Evolutionary conservation across 208 protist species (phyloP), one percentile per base, ranked within the genome.

Genomic region (Acanthamoeba sp.): DNA sequence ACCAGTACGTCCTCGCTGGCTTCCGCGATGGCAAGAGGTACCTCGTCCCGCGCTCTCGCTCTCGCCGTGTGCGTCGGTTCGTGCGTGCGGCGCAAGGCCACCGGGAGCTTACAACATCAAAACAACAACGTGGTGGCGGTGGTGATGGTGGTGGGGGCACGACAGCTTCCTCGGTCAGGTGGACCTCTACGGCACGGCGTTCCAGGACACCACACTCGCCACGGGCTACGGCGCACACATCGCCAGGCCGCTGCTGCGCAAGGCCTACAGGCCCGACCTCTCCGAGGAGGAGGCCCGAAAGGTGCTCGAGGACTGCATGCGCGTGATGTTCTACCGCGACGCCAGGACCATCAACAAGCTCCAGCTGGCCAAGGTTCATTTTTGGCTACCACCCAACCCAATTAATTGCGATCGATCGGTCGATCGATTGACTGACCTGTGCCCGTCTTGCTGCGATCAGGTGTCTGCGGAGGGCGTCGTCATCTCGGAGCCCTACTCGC

Each of bases 241-340:
- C 40, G 98, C 98, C 1, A 48, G 99, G 34, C 99, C 99, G 50
- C 94, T 99, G 34, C 93, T 99, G 32, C 97, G 99, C 48, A 98
- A 99, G 91, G 95, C 73, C 32, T 95, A 93, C 89, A 78, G 64
- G 29, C 95, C 98, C 48, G 98, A 98, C 71, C 89, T 99, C 29
- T 97, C 96, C 38, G 96, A 98, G 40, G 98, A 98, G 14, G 97
- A 98, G 95, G 99, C 99, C 7, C 52, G 96, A 78, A 84, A 91
- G 52, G 95, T 99, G 20, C 59, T 99, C 32, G 96, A 98, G 78
- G 97, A 99, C 45, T 99, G 97, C 95, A 95, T 99, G 42, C 97
- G 97, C n/a, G 98, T 99, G 36, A 95, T 99, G 18, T 99, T 98
- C 95, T 99, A 99, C 97, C 96, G 99, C 91, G 98, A 99, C 96